Evolutionary conservation across 2,329 filamentous ascomycete genomes (phyloP).

Genomic region (Pseudogymnoascus pannorum): DNA sequence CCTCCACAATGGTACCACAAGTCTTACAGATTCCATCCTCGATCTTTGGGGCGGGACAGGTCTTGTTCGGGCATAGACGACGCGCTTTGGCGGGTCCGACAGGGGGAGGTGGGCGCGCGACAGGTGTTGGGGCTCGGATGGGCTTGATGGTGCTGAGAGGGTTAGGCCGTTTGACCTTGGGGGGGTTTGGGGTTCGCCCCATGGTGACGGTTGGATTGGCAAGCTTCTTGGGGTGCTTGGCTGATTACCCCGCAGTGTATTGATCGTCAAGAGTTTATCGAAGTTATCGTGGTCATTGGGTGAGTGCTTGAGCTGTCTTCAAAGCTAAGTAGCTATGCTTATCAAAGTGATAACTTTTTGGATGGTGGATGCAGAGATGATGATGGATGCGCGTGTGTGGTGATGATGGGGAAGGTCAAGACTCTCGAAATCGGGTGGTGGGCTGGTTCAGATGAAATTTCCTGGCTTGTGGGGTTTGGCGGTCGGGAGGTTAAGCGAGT

Average conservation of each 20-base stretch:
- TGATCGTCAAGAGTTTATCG: background rate
- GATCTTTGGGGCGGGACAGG: constrained; percentile 54
- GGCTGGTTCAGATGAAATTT: constrained; percentile 9
- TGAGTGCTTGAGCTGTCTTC: background rate
- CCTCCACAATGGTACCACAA: constrained; percentile 78
- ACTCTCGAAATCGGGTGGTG: constrained; percentile 2
- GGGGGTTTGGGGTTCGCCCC: constrained; percentile 10
- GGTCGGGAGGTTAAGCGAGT: constrained; percentile 6
- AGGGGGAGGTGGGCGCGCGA: constrained; percentile 17
- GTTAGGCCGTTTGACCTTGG: constrained; percentile 16
- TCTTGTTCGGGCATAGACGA: constrained; percentile 46
- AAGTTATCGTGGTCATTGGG: background rate
- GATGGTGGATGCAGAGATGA: background rate
- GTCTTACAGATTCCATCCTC: constrained; percentile 66
- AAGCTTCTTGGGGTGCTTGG: background rate
- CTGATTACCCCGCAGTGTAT: constrained; percentile 1
- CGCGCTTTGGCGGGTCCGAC: constrained; percentile 12
- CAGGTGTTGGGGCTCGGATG: constrained; percentile 19
- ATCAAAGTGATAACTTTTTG: constrained; percentile 8
- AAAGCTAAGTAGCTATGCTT: background rate
- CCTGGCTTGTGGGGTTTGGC: constrained; percentile 4
- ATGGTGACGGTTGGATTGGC: background rate
- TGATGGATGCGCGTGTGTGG: background rate
- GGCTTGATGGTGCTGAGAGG: constrained; percentile 18
- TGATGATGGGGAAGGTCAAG: background rate